phyloP scores from a whole-genome alignment of 345 rosid genomes.

The rapeseed (Brassica napus) region DNA sequence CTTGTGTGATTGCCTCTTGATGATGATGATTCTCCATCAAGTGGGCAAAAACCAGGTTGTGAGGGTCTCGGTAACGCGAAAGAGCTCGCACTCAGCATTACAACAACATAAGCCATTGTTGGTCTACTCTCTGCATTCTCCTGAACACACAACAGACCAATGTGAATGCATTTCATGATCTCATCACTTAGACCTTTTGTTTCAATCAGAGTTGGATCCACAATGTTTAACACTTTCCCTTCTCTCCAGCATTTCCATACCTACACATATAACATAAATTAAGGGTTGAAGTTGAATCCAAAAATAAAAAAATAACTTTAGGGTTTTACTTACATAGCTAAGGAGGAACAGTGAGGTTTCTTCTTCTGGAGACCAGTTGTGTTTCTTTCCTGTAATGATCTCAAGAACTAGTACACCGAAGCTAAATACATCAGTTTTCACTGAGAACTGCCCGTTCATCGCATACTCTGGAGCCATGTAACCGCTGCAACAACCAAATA shows the following conservation, averaged over 20 bases:
- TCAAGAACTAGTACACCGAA: not conserved
- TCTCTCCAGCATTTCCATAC: not conserved
- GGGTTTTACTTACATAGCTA: not conserved
- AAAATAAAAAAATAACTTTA: not conserved
- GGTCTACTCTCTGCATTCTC: conserved; percentile 24
- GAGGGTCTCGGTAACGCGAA: conserved; percentile 7
- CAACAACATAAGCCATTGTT: conserved; percentile 33
- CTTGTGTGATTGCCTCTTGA: not conserved
- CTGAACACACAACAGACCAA: not conserved
- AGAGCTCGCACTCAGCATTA: conserved; percentile 27
- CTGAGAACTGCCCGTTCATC: not conserved
- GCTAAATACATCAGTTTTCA: not conserved
- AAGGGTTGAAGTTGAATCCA: not conserved
- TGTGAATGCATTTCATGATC: not conserved
- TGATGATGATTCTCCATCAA: conserved; percentile 1
- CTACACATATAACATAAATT: not conserved
- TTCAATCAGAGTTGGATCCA: not conserved
- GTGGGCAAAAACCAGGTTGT: conserved; percentile 1
- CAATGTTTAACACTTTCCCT: not conserved
- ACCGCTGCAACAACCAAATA: not conserved
- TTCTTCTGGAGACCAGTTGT: not conserved
- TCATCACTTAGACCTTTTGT: not conserved
- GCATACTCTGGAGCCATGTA: conserved; percentile 3
- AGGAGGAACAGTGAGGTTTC: not conserved
- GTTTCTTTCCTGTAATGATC: not conserved